phyloP scores from a whole-genome alignment of 768 basidiomycete species.

The Mycena galopus region DNA sequence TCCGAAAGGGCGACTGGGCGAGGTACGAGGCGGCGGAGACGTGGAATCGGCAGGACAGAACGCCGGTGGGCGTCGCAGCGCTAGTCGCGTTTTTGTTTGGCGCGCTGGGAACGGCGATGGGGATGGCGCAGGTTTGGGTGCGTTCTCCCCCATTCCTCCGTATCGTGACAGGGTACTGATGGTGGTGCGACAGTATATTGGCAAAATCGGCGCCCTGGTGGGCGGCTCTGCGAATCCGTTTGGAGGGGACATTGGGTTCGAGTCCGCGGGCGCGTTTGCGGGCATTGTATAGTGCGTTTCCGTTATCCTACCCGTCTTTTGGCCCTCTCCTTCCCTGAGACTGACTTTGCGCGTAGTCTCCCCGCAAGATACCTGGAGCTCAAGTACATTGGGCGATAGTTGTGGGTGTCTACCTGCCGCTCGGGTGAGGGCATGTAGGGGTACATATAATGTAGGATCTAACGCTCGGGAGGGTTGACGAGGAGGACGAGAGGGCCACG shows the following conservation, averaged over 20 bases:
- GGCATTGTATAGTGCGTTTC: constrained; percentile 38
- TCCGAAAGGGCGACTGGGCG: constrained; percentile 52
- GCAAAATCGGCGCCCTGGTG: constrained; percentile 43
- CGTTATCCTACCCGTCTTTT: background rate
- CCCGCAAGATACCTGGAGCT: constrained; percentile 26
- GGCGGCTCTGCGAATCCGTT: constrained; percentile 37
- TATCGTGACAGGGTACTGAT: background rate
- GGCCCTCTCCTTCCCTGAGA: background rate
- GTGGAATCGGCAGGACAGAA: constrained; percentile 47
- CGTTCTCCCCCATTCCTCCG: background rate
- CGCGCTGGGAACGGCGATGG: constrained; percentile 53
- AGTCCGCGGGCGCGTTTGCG: constrained; percentile 49
- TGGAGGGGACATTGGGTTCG: constrained; percentile 54
- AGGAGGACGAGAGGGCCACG: too few species aligned
- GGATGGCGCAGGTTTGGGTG: constrained; percentile 49
- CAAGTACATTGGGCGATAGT: constrained; percentile 27
- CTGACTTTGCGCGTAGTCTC: background rate
- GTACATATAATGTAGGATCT: too few species aligned
- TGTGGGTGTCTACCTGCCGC: background rate
- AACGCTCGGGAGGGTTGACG: too few species aligned
- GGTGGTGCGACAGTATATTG: constrained; percentile 37
- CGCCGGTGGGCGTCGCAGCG: constrained; percentile 55
- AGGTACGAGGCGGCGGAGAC: constrained; percentile 49
- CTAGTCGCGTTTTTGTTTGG: constrained; percentile 49
- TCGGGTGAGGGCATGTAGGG: too few species aligned